phyloP scores from a whole-genome alignment of 2,329 filamentous ascomycete species.

The Penicillium sp. region DNA sequence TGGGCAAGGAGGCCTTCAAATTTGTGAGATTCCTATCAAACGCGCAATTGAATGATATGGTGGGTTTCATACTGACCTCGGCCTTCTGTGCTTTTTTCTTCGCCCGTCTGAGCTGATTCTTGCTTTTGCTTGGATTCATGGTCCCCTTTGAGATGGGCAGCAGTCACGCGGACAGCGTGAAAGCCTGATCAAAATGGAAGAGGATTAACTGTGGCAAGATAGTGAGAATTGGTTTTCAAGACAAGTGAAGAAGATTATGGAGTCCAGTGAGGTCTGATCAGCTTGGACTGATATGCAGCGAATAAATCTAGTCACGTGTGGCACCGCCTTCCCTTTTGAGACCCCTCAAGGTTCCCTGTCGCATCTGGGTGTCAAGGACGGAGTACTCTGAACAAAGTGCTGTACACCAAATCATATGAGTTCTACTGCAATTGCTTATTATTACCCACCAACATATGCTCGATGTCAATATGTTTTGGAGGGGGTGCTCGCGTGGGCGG shows the following conservation, averaged over 20 bases:
- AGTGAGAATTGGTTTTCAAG: background rate
- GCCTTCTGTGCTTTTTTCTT: constrained; percentile 94
- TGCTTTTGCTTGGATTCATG: constrained; percentile 83
- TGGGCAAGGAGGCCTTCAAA: background rate
- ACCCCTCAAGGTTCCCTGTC: no score
- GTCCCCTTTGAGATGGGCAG: constrained; percentile 9
- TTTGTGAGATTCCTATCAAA: background rate
- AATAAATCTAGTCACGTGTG: background rate
- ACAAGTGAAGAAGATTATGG: background rate
- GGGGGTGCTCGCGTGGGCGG: background rate
- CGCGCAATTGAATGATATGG: background rate
- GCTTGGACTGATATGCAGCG: background rate
- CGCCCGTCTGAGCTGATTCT: constrained; percentile 89
- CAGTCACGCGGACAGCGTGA: background rate
- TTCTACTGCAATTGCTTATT: no score
- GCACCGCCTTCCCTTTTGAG: background rate
- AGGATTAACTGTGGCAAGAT: background rate
- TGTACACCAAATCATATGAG: no score
- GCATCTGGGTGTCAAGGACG: no score
- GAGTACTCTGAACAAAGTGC: no score
- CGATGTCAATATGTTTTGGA: background rate
- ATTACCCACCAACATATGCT: no score
- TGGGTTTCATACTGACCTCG: constrained; percentile 44
- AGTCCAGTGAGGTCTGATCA: background rate
- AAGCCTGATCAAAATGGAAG: background rate